These are phyloP conservation scores for Athelia sp. DNA, from an alignment of 1,284 basidiomycete species.

Conservation along the genomic window DNA sequence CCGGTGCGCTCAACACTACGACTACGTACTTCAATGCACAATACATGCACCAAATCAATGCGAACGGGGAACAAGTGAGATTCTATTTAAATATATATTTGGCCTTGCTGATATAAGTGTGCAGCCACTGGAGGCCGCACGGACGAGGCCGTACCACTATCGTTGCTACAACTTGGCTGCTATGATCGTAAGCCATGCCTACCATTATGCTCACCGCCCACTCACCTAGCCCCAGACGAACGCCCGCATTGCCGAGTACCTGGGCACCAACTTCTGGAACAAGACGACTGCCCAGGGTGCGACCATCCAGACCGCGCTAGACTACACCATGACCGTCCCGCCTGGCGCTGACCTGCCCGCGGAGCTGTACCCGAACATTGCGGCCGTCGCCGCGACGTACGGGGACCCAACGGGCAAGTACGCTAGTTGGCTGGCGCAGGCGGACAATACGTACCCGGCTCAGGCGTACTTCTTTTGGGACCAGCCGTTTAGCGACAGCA, in stretches of 20 bases:
- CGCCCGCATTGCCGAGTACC: slow-evolving; percentile 43
- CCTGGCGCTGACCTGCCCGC: slow-evolving; percentile 26
- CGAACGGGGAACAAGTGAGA: slow-evolving; percentile 44
- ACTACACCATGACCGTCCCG: slow-evolving; percentile 43
- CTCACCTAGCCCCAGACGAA: slow-evolving; percentile 38
- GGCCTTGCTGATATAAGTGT: background rate
- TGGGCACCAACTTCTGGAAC: slow-evolving; percentile 42
- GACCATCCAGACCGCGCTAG: slow-evolving; percentile 52
- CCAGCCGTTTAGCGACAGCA: slow-evolving; percentile 23
- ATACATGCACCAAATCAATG: slow-evolving; percentile 41
- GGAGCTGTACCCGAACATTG: slow-evolving; percentile 46
- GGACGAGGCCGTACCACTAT: slow-evolving; percentile 64
- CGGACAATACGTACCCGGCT: slow-evolving; percentile 30
- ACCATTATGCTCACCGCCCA: slow-evolving; percentile 10
- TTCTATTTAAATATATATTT: no score
- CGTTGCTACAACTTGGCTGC: slow-evolving; percentile 62
- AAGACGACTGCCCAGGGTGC: slow-evolving; percentile 39
- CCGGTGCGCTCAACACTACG: slow-evolving; percentile 35
- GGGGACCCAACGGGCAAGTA: slow-evolving; percentile 48
- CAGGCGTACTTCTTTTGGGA: slow-evolving; percentile 51
- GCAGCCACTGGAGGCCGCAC: slow-evolving; percentile 51
- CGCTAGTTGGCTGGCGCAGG: slow-evolving; percentile 33
- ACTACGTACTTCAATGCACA: slow-evolving; percentile 38
- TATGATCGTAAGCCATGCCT: slow-evolving; percentile 47
- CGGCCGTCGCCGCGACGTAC: slow-evolving; percentile 46